These are phyloP conservation scores for Torulaspora gathmanii DNA, from an alignment of 805 yeast species.

Conservation along the genomic window DNA sequence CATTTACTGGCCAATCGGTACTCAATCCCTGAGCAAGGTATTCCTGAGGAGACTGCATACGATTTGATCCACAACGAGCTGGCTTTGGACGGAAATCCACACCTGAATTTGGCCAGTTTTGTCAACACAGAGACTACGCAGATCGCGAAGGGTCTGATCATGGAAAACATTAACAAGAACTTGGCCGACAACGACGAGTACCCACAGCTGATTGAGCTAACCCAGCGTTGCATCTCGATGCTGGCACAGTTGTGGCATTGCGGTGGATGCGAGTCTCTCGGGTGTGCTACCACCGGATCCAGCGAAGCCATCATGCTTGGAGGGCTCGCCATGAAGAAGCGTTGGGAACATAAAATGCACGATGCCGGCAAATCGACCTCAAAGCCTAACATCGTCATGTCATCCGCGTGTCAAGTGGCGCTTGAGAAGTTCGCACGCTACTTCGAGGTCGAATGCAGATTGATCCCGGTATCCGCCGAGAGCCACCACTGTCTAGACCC, in stretches of 20 bases:
- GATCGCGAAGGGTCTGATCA: slow-evolving; percentile 49
- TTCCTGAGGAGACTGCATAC: slow-evolving; percentile 50
- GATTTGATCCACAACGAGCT: slow-evolving; percentile 67
- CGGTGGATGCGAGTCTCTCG: slow-evolving; percentile 46
- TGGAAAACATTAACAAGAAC: slow-evolving; percentile 76
- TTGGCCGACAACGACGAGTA: slow-evolving; percentile 92
- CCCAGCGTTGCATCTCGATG: slow-evolving; percentile 77
- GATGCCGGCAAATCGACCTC: slow-evolving; percentile 54
- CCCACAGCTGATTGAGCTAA: slow-evolving; percentile 76
- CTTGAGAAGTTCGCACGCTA: slow-evolving; percentile 90
- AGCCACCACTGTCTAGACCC: slow-evolving; percentile 64
- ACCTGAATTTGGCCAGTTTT: slow-evolving; percentile 80
- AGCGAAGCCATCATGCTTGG: slow-evolving; percentile 93
- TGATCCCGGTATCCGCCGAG: slow-evolving; percentile 59
- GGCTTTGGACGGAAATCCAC: slow-evolving; percentile 77
- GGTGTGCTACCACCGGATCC: slow-evolving; percentile 92
- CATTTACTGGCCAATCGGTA: slow-evolving; percentile 42
- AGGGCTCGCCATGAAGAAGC: slow-evolving; percentile 86
- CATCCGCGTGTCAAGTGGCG: slow-evolving; percentile 90
- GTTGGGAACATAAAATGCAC: slow-evolving; percentile 69
- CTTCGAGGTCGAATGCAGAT: slow-evolving; percentile 83
- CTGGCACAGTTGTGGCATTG: slow-evolving; percentile 80
- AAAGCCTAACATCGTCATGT: slow-evolving; percentile 85
- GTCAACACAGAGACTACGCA: slow-evolving; percentile 70
- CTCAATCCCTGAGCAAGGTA: slow-evolving; percentile 54